phyloP scores from a whole-genome alignment of 352 stramenopile species.

The Phytophthora fragariae region DNA sequence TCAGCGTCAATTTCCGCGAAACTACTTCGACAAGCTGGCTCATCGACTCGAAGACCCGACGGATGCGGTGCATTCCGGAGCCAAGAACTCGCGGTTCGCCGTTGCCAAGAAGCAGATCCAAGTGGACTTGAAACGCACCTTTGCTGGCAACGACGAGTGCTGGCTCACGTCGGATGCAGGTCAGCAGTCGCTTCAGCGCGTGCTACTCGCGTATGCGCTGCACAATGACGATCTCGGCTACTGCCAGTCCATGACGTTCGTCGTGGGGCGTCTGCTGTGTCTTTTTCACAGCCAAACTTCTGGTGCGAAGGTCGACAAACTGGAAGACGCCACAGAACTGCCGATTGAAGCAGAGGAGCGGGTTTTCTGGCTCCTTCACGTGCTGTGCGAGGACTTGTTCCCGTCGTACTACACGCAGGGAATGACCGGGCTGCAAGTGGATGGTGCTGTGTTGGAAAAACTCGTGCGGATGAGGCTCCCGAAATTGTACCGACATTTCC shows the following conservation, averaged over 20 bases:
- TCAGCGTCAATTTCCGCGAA: slow-evolving; percentile 19
- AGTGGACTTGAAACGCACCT: slow-evolving; percentile 75
- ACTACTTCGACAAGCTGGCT: slow-evolving; percentile 51
- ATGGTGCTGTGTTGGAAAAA: slow-evolving; percentile 62
- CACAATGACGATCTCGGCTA: slow-evolving; percentile 86
- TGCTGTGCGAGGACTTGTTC: slow-evolving; percentile 69
- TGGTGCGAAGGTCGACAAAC: background rate
- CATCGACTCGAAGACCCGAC: slow-evolving; percentile 31
- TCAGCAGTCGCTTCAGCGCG: slow-evolving; percentile 58
- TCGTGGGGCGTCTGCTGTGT: slow-evolving; percentile 79
- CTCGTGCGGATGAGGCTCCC: slow-evolving; percentile 57
- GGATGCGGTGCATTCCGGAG: slow-evolving; percentile 23
- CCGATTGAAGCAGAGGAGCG: slow-evolving; percentile 47
- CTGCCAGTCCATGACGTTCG: slow-evolving; percentile 92
- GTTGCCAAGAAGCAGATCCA: slow-evolving; percentile 60
- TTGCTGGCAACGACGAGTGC: slow-evolving; percentile 63
- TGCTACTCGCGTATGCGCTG: slow-evolving; percentile 83
- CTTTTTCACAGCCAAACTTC: slow-evolving; percentile 40
- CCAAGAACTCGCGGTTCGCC: slow-evolving; percentile 39
- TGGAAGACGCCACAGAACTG: background rate
- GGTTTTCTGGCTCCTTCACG: slow-evolving; percentile 67
- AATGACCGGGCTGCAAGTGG: slow-evolving; percentile 68
- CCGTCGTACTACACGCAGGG: slow-evolving; percentile 68
- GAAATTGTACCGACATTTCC: slow-evolving; percentile 66
- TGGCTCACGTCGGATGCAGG: slow-evolving; percentile 64